Percentiles rank a stretch among this genome's conserved stretches.
phyloP scores from a whole-genome alignment of 805 yeast genomes.

The Ogataea polymorpha region DNA sequence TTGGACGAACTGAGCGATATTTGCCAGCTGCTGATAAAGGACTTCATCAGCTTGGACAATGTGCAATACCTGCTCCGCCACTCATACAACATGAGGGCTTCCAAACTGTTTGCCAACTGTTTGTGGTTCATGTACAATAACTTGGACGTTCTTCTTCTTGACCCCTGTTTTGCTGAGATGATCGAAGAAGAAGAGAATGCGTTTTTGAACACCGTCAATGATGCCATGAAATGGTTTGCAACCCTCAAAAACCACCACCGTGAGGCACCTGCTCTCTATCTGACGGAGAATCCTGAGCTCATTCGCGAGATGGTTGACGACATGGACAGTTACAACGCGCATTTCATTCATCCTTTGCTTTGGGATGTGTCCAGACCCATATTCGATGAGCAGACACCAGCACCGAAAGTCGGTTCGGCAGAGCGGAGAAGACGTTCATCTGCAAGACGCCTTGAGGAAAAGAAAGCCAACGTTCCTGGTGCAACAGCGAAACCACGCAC shows the following conservation, averaged over 20 bases:
- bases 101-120: constrained; percentile 56
- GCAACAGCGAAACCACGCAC: constrained; percentile 16
- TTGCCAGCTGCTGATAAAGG: constrained; percentile 59
- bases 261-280: constrained; percentile 26
- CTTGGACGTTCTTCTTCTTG: constrained; percentile 57
- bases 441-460: constrained; percentile 23
- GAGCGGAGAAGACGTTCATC: constrained; percentile 26
- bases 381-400: constrained; percentile 10
- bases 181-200: constrained; percentile 19
- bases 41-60: constrained; percentile 56
- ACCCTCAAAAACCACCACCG: constrained; percentile 25
- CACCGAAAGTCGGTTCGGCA: constrained; percentile 5
- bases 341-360: constrained; percentile 36
- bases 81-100: constrained; percentile 50
- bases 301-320: constrained; percentile 36
- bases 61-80: constrained; percentile 54
- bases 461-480: constrained; percentile 21
- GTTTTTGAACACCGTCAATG: constrained; percentile 27
- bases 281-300: constrained; percentile 11
- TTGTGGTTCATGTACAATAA: constrained; percentile 68
- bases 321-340: constrained; percentile 36
- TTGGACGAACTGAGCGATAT: constrained; percentile 55
- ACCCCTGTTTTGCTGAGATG: constrained; percentile 35
- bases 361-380: constrained; percentile 29
- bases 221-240: constrained; percentile 36